Percentiles rank a stretch among this genome's conserved stretches.
These are phyloP conservation scores for Trametes polyzona DNA, from an alignment of 1,284 basidiomycete genomes.

Conservation along the genomic window DNA sequence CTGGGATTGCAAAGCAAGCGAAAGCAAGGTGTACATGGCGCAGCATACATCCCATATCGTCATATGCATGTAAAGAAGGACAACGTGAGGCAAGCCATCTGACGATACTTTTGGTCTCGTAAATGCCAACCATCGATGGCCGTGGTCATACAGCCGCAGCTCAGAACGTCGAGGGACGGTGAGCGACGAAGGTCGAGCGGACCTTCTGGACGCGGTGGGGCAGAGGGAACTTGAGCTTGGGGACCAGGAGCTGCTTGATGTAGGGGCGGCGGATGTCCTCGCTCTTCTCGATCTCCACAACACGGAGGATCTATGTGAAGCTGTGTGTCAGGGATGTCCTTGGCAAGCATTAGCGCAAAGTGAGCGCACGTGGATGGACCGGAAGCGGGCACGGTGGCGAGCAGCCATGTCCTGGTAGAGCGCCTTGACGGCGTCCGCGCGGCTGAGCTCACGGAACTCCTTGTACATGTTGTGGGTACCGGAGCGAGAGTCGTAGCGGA, in stretches of 20 bases:
- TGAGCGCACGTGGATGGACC: constrained; percentile 89
- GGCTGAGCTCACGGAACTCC: constrained; percentile 97
- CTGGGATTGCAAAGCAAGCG: constrained; percentile 3
- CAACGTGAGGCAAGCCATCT: constrained; percentile 14
- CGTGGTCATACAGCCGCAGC: constrained; percentile 7
- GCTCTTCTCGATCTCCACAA: constrained; percentile 91
- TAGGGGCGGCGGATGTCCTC: constrained; percentile 94
- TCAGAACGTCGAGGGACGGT: constrained; percentile 71
- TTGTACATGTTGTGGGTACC: constrained; percentile 98
- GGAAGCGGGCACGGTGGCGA: constrained; percentile 98
- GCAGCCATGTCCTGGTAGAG: constrained; percentile 99
- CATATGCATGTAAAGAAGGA: constrained; percentile 24
- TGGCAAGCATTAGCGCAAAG: constrained; percentile 2
- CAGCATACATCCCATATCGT: constrained; percentile 28
- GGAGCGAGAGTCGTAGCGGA: constrained; percentile 98
- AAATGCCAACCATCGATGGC: constrained; percentile 5
- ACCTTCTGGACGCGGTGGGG: constrained; percentile 86
- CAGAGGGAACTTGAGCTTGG: constrained; percentile 96
- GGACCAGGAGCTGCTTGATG: constrained; percentile 94
- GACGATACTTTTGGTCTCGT: constrained; percentile 21
- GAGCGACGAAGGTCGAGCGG: constrained; percentile 75
- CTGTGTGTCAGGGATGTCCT: no score
- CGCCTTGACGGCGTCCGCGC: constrained; percentile 94
- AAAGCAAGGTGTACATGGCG: constrained; percentile 13
- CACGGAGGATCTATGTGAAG: constrained; percentile 89